Evolutionary conservation across 176 grass and related monocot species (phyloP).

Genomic region (Carex parvula): DNA sequence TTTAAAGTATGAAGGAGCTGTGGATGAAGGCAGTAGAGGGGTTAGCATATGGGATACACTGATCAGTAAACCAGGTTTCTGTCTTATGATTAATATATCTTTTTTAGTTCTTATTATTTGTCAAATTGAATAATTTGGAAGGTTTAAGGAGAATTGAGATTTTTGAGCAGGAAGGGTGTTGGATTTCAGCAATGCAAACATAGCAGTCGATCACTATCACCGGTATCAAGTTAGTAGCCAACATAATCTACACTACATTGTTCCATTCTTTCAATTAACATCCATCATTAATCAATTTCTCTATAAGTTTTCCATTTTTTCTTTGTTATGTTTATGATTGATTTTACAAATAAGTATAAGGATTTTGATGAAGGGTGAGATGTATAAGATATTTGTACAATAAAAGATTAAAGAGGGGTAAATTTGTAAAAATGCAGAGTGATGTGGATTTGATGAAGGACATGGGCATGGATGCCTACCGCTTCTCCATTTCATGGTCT

Average conservation of each 20-base stretch:
- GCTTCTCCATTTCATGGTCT: constrained; percentile 97
- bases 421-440: constrained; percentile 35
- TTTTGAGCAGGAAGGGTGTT: constrained; percentile 65
- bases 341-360: too few species aligned
- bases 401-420: background rate
- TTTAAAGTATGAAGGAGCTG: constrained; percentile 84
- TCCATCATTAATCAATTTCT: background rate
- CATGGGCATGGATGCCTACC: constrained; percentile 82
- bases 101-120: background rate
- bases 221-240: constrained; percentile 62
- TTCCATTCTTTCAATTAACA: background rate
- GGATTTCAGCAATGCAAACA: constrained; percentile 94
- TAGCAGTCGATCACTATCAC: constrained; percentile 95
- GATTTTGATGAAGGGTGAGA: background rate
- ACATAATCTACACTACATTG: background rate
- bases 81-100: constrained; percentile 9
- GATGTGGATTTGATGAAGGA: constrained; percentile 86
- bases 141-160: background rate
- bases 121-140: constrained; percentile 10
- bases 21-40: constrained; percentile 71
- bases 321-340: constrained; percentile 9
- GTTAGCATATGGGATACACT: constrained; percentile 92
- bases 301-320: background rate
- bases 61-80: constrained; percentile 52
- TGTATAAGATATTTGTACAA: background rate